phyloP scores from a whole-genome alignment of 768 basidiomycete genomes.

The Leucocoprinus birnbaumii region DNA sequence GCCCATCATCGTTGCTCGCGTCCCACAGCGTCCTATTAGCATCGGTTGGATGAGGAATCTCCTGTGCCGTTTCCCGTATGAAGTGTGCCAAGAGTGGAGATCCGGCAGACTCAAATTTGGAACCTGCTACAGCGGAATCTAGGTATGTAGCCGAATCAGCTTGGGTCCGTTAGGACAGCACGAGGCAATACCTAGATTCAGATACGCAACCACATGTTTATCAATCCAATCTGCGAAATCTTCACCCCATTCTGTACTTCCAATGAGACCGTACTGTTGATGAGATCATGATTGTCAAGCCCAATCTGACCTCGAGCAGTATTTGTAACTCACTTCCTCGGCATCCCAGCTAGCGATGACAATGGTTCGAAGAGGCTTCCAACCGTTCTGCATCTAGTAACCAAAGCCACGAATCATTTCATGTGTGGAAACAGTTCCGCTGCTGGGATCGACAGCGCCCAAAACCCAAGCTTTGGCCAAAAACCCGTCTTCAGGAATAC shows the following conservation, averaged over 20 bases:
- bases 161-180: background rate
- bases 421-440: constrained; percentile 72
- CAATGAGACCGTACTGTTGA: constrained; percentile 60
- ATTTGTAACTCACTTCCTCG: constrained; percentile 52
- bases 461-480: constrained; percentile 26
- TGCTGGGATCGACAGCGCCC: constrained; percentile 73
- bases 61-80: constrained; percentile 62
- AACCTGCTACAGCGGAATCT: constrained; percentile 54
- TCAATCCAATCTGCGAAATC: constrained; percentile 85
- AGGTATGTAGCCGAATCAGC: background rate
- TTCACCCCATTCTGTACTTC: constrained; percentile 91
- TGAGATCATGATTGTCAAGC: background rate
- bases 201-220: constrained; percentile 77
- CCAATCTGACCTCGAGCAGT: background rate
- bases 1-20: constrained; percentile 61
- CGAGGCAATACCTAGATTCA: constrained; percentile 64
- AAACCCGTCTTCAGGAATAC: too few relatives aligned
- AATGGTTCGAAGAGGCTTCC: constrained; percentile 73
- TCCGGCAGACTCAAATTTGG: constrained; percentile 50
- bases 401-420: constrained; percentile 78
- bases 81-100: constrained; percentile 84
- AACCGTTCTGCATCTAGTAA: constrained; percentile 60
- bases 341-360: constrained; percentile 75
- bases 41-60: constrained; percentile 72
- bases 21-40: constrained; percentile 74